A percentile compares a stretch with the other conserved stretches of the same genome.
phyloP scores from a whole-genome alignment of 1,139 yeast genomes.

The Kazachstania sp. region DNA sequence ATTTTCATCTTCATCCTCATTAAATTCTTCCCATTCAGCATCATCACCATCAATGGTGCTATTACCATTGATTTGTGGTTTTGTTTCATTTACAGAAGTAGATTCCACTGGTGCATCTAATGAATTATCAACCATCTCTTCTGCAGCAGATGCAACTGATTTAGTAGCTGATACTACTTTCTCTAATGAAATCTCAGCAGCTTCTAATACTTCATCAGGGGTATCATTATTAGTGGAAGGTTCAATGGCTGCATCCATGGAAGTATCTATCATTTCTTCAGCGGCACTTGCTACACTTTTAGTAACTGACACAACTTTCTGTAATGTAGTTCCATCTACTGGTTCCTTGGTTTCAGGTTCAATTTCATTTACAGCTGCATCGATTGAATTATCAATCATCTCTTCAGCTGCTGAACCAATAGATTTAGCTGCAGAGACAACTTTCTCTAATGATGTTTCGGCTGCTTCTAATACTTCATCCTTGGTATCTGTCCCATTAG shows the following conservation, averaged over 20 bases:
- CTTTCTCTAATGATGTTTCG: neutral
- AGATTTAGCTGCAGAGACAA: neutral
- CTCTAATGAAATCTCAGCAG: neutral
- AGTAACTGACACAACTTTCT: neutral
- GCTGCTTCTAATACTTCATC: neutral
- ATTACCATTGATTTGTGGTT: neutral
- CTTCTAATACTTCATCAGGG: no score
- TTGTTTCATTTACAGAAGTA: neutral
- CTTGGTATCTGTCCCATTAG: neutral
- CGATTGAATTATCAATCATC: neutral
- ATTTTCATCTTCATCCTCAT: neutral
- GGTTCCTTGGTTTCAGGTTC: neutral
- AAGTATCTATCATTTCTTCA: neutral
- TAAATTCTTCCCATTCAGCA: neutral
- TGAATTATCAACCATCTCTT: neutral
- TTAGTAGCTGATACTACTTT: neutral
- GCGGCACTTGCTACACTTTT: neutral
- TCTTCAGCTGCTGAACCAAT: neutral
- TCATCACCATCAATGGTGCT: no score
- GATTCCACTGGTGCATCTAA: neutral
- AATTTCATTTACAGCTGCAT: neutral
- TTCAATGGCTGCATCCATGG: neutral
- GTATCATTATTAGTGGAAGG: no score
- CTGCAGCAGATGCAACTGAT: neutral
- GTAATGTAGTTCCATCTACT: neutral